Percentiles rank a stretch among this genome's conserved stretches.
Conservation (phyloP, 371 early-diverging fungal species). For the Funneliformis caledonium region DNA sequence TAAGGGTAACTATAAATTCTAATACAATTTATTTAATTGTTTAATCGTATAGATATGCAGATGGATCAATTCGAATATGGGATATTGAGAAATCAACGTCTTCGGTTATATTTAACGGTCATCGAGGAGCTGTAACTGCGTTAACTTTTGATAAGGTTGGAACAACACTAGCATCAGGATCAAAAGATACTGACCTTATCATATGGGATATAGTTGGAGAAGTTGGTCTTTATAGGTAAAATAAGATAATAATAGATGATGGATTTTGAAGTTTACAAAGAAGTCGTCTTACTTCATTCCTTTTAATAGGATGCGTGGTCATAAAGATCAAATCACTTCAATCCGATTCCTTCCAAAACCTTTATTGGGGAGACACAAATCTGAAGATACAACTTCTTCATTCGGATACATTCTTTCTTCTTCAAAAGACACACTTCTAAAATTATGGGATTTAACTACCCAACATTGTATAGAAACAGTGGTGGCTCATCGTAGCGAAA, state of each 20-base stretch:
- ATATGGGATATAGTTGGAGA: constrained; percentile 95
- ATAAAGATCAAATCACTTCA: constrained; percentile 90
- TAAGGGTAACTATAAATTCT: constrained; percentile 8
- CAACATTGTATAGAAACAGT: constrained; percentile 95
- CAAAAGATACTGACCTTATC: constrained; percentile 91
- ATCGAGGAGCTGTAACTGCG: constrained; percentile 84
- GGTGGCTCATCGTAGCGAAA: constrained; percentile 90
- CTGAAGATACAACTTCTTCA: constrained; percentile 43
- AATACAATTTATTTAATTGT: neutral
- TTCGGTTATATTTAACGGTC: constrained; percentile 87
- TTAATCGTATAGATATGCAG: constrained; percentile 60
- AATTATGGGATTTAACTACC: constrained; percentile 93
- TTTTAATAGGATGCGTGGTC: constrained; percentile 78
- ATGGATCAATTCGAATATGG: constrained; percentile 87
- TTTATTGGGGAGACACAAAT: constrained; percentile 45
- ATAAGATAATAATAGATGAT: neutral
- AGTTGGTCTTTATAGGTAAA: constrained; percentile 73
- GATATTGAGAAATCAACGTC: constrained; percentile 46
- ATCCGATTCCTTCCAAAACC: constrained; percentile 49
- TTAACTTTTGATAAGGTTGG: constrained; percentile 81
- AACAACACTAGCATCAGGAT: constrained; percentile 86
- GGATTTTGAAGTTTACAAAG: neutral
- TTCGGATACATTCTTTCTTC: constrained; percentile 79
- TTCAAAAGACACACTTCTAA: constrained; percentile 94
- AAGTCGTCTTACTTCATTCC: constrained; percentile 2